Evolutionary conservation across 176 grass and related monocot species (phyloP).

Genomic region (Aegilops speltoides): DNA sequence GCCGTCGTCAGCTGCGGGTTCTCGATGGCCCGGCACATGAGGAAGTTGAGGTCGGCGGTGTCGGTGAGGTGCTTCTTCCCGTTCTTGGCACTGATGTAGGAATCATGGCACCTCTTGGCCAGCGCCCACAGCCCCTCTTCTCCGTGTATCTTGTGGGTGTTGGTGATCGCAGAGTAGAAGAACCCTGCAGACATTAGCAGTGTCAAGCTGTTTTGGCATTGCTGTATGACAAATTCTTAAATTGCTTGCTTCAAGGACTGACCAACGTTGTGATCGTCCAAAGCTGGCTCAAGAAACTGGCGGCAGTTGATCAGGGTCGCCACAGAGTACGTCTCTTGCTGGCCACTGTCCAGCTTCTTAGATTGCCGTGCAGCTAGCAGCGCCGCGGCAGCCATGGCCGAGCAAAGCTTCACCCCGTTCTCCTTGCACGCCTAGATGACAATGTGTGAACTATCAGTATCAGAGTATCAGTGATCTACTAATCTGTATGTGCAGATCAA

Average conservation of each 20-base stretch:
- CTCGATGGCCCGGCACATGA: constrained; percentile 78
- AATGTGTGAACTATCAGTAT: neutral
- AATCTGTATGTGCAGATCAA: neutral
- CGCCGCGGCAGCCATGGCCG: constrained; percentile 65
- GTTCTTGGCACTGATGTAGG: constrained; percentile 53
- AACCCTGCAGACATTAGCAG: constrained; percentile 41
- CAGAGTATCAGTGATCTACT: neutral
- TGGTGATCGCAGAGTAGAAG: constrained; percentile 81
- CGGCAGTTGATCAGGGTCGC: constrained; percentile 77
- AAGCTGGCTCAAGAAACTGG: constrained; percentile 58
- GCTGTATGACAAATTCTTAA: neutral
- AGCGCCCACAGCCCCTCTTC: constrained; percentile 77
- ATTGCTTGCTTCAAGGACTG: constrained; percentile 9
- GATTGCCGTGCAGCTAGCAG: constrained; percentile 56
- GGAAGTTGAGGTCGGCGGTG: constrained; percentile 79
- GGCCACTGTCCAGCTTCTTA: constrained; percentile 43
- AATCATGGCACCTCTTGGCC: constrained; percentile 65
- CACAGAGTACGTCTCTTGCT: constrained; percentile 61
- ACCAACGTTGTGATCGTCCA: constrained; percentile 69
- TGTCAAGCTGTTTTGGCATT: neutral
- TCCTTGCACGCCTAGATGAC: constrained; percentile 73
- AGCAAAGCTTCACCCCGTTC: constrained; percentile 68
- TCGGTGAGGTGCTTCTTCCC: constrained; percentile 90
- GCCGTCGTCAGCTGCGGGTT: constrained; percentile 70
- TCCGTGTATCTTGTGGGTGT: constrained; percentile 59